A percentile compares a stretch with the other conserved stretches of the same genome.
Evolutionary conservation across 495 filamentous ascomycete species (phyloP).

Genomic region (Daldinia vernicosa): DNA sequence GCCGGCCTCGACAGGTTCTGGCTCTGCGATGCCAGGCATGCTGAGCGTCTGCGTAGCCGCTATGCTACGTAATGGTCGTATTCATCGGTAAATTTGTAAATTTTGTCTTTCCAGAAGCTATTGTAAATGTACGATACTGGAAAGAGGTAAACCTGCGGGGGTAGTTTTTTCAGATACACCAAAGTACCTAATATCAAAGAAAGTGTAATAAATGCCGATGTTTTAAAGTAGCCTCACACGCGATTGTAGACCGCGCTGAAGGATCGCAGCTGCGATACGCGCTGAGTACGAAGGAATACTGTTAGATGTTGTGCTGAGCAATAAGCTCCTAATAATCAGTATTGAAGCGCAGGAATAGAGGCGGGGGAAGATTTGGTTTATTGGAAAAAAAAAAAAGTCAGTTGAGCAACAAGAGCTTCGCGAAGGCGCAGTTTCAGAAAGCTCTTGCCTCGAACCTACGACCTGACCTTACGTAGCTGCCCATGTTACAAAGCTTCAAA

Average conservation of each 20-base stretch:
- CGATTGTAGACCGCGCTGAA: neutral
- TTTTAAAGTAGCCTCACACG: neutral
- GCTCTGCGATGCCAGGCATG: constrained; percentile 45
- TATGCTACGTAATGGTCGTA: constrained; percentile 24
- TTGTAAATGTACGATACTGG: neutral
- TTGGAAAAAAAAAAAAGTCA: neutral
- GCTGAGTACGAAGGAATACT: neutral
- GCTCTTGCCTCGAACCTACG: constrained; percentile 3
- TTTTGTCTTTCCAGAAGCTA: neutral
- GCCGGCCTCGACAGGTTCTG: constrained; percentile 32
- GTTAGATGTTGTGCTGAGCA: neutral
- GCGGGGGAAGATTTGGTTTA: neutral
- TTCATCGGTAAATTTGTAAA: constrained; percentile 30
- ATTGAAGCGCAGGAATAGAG: neutral
- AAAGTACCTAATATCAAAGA: neutral
- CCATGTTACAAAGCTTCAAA: neutral
- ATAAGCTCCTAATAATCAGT: neutral
- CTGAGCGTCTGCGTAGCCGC: constrained; percentile 40
- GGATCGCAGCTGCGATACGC: neutral
- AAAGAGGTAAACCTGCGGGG: constrained; percentile 2
- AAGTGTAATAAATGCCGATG: neutral
- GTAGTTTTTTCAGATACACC: neutral
- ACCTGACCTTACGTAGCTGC: neutral
- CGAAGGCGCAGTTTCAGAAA: constrained; percentile 6
- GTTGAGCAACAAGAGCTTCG: neutral